Evolutionary conservation across 805 yeast genomes (phyloP).

Genomic region (Blastobotrys muscicola): DNA sequence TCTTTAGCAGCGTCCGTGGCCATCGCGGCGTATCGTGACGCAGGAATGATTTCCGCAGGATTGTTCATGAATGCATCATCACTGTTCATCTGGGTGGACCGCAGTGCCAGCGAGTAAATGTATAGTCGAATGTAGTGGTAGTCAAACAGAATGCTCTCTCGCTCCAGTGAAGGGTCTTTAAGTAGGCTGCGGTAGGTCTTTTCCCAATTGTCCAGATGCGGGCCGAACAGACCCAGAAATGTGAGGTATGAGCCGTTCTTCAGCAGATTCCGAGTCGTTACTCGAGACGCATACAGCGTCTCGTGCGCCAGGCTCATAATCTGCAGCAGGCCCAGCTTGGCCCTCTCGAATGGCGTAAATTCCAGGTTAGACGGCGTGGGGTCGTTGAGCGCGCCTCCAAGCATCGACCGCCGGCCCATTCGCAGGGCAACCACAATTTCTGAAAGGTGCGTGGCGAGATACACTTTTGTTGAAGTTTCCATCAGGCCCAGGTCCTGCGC

Average conservation of each 20-base stretch:
- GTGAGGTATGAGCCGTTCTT: constrained; percentile 42
- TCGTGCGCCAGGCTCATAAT: constrained; percentile 78
- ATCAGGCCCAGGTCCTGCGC: constrained; percentile 82
- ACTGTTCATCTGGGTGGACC: constrained; percentile 23
- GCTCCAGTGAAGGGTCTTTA: constrained; percentile 38
- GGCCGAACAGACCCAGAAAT: constrained; percentile 61
- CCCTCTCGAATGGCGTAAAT: constrained; percentile 58
- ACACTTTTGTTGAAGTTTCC: constrained; percentile 62
- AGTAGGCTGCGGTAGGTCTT: constrained; percentile 49
- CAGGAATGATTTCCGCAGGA: constrained; percentile 61
- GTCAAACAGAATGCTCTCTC: constrained; percentile 70
- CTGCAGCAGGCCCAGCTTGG: constrained; percentile 69
- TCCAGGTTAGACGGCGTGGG: constrained; percentile 35
- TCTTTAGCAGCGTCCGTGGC: constrained; percentile 83
- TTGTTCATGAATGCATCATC: constrained; percentile 31
- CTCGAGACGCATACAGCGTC: constrained; percentile 52
- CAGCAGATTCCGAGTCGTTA: constrained; percentile 26
- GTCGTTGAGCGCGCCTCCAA: constrained; percentile 54
- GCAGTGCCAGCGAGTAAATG: constrained; percentile 70
- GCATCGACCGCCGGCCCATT: constrained; percentile 67
- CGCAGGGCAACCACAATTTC: constrained; percentile 80
- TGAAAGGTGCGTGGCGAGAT: constrained; percentile 74
- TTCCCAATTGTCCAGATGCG: constrained; percentile 73
- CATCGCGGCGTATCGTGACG: constrained; percentile 59
- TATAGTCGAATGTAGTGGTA: constrained; percentile 77